Percentiles rank a stretch among this genome's conserved stretches.
These are phyloP conservation scores for Arachnomyces sp. DNA, from an alignment of 2,329 filamentous ascomycete genomes.

Conservation along the genomic window DNA sequence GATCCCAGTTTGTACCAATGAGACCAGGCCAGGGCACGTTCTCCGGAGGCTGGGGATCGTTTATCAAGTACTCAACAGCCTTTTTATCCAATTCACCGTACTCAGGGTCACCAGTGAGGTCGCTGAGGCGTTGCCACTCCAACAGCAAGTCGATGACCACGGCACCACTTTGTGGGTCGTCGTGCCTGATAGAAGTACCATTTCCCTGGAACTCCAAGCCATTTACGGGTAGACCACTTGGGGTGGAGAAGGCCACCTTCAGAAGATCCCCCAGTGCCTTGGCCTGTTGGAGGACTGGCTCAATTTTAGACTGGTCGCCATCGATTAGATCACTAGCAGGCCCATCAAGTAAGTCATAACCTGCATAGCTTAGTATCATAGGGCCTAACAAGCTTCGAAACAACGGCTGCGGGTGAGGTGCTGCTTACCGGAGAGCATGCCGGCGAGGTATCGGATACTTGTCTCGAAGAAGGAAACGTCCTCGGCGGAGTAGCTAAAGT, in stretches of 20 bases:
- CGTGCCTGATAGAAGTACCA: conserved; percentile 10
- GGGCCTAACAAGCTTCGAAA: no score
- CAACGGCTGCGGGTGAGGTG: no score
- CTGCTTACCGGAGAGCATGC: conserved; percentile 58
- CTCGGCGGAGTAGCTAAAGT: conserved; percentile 56
- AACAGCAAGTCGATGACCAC: conserved; percentile 16
- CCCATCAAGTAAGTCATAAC: conserved; percentile 58
- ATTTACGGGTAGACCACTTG: conserved; percentile 66
- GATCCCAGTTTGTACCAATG: conserved; percentile 58
- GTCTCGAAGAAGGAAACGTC: conserved; percentile 77
- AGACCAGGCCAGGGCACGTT: conserved; percentile 70
- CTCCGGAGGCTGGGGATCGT: conserved; percentile 49
- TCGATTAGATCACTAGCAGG: conserved; percentile 45
- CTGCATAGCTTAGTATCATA: no score
- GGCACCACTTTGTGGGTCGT: conserved; percentile 26
- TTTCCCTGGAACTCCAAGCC: conserved; percentile 49
- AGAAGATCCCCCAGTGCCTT: conserved; percentile 61
- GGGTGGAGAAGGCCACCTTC: conserved; percentile 69
- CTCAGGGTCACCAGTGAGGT: conserved; percentile 58
- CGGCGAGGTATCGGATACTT: conserved; percentile 79
- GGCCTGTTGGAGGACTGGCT: conserved; percentile 56
- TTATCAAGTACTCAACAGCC: conserved; percentile 61
- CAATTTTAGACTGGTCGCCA: conserved; percentile 8
- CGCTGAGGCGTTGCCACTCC: conserved; percentile 56
- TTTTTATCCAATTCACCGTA: conserved; percentile 61